Evolutionary conservation across 2,329 filamentous ascomycete species (phyloP), one percentile per base, ranked within the genome.

Genomic region (Podosphaera leucotricha): DNA sequence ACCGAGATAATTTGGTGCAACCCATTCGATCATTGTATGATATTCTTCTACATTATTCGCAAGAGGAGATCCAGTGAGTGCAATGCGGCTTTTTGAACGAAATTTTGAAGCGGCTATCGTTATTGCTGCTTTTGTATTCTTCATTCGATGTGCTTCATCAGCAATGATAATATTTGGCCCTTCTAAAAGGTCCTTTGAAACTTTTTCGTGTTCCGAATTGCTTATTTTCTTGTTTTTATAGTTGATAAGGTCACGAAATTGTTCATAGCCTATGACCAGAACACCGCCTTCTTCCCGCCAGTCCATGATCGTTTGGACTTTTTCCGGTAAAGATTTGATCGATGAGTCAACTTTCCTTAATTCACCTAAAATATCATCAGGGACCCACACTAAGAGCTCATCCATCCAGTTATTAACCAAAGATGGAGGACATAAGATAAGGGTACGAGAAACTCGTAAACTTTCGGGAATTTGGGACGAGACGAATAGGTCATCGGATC

Each of bases 41-140:
- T 92, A 92, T 53, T 94, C 86, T 22, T 70, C 64, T 0, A 93
- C 73, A 43, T 83, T 80, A 55, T 93, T 94, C 3, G 81, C 76
- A 43, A 94, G 64, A 0, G 86, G 86, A 0, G 85, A 87, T 0
- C 85, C 86, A 0, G 85, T 92, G 48, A 94, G 65, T 5, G 84
- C 86, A 50, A 94, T 80, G 10, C 85, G 75, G 47, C 69, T 77
- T 44, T 64, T 71, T 0, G 84, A 80, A 47, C 58, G 65, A 55
- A 94, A 78, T 10, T 63, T 58, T 1, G 63, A 62, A 18, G 76
- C 71, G 5, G 70, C 66, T 33, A 59, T 50, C 38, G 74, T 64
- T 28, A 77, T 61, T 18, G 65, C 60, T 0, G 75, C 65, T 0
- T 55, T 57, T 0, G 64, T 59, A 48, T 83, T 85, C 59, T 90